phyloP scores from a whole-genome alignment of 306 rosid genomes.

The Comarum palustre region DNA sequence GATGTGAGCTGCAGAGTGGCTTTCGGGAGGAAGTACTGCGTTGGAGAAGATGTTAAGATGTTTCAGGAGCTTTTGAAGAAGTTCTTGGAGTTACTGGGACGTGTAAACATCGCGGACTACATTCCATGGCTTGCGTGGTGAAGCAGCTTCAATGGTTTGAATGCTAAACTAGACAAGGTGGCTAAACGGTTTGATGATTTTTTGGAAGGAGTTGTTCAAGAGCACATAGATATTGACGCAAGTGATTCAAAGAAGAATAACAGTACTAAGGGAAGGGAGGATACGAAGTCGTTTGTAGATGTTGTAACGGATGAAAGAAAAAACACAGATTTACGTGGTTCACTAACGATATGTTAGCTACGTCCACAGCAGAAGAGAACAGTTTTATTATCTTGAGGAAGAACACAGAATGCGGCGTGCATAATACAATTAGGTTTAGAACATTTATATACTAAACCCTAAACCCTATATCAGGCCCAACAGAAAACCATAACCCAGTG shows the following conservation, averaged over 20 bases:
- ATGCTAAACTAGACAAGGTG: background rate
- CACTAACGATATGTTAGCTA: too few relatives aligned
- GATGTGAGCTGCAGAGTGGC: slow-evolving; percentile 40
- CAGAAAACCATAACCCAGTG: too few relatives aligned
- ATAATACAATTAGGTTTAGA: too few relatives aligned
- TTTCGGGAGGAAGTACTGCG: slow-evolving; percentile 45
- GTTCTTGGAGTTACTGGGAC: background rate
- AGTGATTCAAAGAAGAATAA: background rate
- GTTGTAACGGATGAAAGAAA: too few relatives aligned
- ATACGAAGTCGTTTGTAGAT: background rate
- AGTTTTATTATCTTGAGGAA: too few relatives aligned
- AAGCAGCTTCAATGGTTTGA: background rate
- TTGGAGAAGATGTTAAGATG: background rate
- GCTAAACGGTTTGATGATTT: background rate
- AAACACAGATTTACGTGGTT: too few relatives aligned
- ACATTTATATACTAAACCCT: too few relatives aligned
- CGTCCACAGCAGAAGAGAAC: too few relatives aligned
- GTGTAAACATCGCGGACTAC: background rate
- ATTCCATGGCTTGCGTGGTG: background rate
- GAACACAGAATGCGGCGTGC: too few relatives aligned
- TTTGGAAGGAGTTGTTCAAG: background rate
- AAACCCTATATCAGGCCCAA: too few relatives aligned
- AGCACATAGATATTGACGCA: background rate
- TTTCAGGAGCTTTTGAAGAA: background rate
- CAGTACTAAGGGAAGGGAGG: background rate